Conservation (phyloP, 2,329 filamentous ascomycete species). For the Botrytis squamosa region DNA sequence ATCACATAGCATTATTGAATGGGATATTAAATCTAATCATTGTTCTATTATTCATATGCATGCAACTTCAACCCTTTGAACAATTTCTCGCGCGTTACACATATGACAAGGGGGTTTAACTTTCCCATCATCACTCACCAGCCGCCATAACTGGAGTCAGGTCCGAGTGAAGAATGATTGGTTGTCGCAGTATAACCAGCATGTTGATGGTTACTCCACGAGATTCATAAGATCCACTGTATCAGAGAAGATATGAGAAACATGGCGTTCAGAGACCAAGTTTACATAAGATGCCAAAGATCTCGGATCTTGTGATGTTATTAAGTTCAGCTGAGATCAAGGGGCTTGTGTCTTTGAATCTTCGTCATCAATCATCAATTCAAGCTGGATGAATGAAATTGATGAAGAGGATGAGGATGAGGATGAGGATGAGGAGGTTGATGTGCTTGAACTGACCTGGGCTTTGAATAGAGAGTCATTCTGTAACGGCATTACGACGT, state of each 20-base stretch:
- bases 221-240: conserved; percentile 10
- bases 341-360: background rate
- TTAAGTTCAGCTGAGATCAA: background rate
- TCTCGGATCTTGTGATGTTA: background rate
- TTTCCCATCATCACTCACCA: background rate
- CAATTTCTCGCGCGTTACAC: conserved; percentile 13
- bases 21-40: background rate
- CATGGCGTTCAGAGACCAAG: conserved; percentile 4
- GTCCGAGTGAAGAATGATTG: conserved; percentile 16
- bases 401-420: background rate
- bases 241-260: conserved; percentile 5
- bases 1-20: background rate
- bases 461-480: background rate
- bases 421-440: background rate
- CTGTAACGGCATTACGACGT: conserved; percentile 1
- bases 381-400: background rate
- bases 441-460: background rate
- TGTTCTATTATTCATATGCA: background rate
- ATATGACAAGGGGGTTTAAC: conserved; percentile 8
- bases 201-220: conserved; percentile 11
- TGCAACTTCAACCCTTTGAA: background rate
- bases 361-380: background rate
- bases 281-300: background rate
- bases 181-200: background rate
- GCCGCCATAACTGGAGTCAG: conserved; percentile 9